Evolutionary conservation across 2,329 filamentous ascomycete genomes (phyloP).

Genomic region (Emmonsiellopsis sp.): DNA sequence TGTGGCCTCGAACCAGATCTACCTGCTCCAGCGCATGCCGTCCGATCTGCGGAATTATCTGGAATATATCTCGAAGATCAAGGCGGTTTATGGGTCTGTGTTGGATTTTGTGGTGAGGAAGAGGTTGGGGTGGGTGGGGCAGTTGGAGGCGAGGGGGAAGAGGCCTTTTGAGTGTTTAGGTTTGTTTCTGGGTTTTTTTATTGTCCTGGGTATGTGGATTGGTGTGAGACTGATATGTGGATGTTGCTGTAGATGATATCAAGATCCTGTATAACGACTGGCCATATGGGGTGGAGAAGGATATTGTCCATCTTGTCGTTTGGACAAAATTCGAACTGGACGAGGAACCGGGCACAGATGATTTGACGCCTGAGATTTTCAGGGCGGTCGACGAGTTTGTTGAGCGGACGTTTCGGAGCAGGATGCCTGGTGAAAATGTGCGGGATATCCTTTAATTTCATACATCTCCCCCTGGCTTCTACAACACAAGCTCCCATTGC

Average conservation of each 20-base stretch:
- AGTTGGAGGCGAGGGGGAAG: slow-evolving; percentile 16
- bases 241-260: slow-evolving; percentile 34
- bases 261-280: slow-evolving; percentile 53
- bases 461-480: background rate
- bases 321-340: slow-evolving; percentile 45
- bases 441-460: slow-evolving; percentile 8
- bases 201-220: background rate
- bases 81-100: slow-evolving; percentile 45
- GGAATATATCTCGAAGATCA: slow-evolving; percentile 46
- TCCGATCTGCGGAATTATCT: slow-evolving; percentile 51
- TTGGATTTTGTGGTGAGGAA: slow-evolving; percentile 47
- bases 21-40: slow-evolving; percentile 61
- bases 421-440: slow-evolving; percentile 34
- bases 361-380: slow-evolving; percentile 40
- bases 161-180: slow-evolving; percentile 33
- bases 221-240: background rate
- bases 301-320: slow-evolving; percentile 48
- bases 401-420: slow-evolving; percentile 47
- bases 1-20: slow-evolving; percentile 58
- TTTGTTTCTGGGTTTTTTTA: slow-evolving; percentile 10
- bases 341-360: slow-evolving; percentile 35
- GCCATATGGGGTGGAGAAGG: slow-evolving; percentile 49
- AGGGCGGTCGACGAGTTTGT: slow-evolving; percentile 42
- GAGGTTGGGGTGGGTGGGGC: slow-evolving; percentile 42
- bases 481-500: slow-evolving; percentile 3